Conservation (phyloP, 805 yeast genomes). For the Kazachstania kunashirensis region DNA sequence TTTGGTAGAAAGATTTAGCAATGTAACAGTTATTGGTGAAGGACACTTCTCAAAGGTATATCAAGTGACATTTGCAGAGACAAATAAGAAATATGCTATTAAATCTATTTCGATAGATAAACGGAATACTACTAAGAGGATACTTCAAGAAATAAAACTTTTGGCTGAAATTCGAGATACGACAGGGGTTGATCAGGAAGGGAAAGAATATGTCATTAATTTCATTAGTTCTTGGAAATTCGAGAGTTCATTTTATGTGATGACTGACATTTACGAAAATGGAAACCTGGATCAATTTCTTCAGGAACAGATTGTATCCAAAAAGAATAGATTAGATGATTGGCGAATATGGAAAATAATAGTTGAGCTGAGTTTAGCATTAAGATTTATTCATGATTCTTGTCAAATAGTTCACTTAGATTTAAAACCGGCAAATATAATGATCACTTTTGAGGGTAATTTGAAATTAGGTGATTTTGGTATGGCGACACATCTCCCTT, state of each 20-base stretch:
- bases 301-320: slow-evolving; percentile 65
- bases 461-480: slow-evolving; percentile 96
- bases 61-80: slow-evolving; percentile 59
- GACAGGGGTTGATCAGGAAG: slow-evolving; percentile 43
- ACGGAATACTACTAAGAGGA: slow-evolving; percentile 19
- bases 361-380: slow-evolving; percentile 71
- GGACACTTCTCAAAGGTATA: slow-evolving; percentile 91
- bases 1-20: slow-evolving; percentile 41
- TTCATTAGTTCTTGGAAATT: slow-evolving; percentile 82
- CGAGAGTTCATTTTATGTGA: slow-evolving; percentile 67
- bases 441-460: slow-evolving; percentile 89
- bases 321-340: slow-evolving; percentile 58
- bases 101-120: slow-evolving; percentile 61
- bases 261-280: slow-evolving; percentile 93
- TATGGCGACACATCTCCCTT: slow-evolving; percentile 76
- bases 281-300: slow-evolving; percentile 80
- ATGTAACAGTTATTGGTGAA: slow-evolving; percentile 61
- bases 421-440: slow-evolving; percentile 88
- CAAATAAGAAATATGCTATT: slow-evolving; percentile 61
- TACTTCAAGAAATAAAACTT: slow-evolving; percentile 26
- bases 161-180: slow-evolving; percentile 19
- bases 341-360: slow-evolving; percentile 97
- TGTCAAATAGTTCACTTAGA: slow-evolving; percentile 77
- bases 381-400: slow-evolving; percentile 67
- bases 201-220: slow-evolving; percentile 67